phyloP scores from a whole-genome alignment of 78 protist species.

The Creolimax fragrantissima region DNA sequence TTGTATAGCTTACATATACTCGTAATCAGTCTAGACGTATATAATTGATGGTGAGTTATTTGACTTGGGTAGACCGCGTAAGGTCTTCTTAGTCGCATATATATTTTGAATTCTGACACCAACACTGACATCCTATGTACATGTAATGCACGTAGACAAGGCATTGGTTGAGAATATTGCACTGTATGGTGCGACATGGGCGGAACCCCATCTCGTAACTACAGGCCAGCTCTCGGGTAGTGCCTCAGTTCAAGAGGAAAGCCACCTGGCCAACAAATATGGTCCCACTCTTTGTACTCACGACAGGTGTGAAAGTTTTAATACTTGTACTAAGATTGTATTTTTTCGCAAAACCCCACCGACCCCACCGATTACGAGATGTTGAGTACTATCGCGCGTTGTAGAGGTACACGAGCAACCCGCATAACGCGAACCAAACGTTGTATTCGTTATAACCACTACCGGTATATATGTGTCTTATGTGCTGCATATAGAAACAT shows the following conservation, averaged over 20 bases:
- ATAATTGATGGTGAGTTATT: too few relatives aligned
- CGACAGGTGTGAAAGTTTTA: background rate
- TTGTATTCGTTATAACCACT: background rate
- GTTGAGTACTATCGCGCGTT: background rate
- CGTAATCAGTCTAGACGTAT: too few relatives aligned
- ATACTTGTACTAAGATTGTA: too few relatives aligned
- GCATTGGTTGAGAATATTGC: background rate
- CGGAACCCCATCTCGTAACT: background rate
- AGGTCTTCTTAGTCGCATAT: too few relatives aligned
- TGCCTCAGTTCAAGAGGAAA: background rate
- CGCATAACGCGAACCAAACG: background rate
- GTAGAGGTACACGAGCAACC: background rate
- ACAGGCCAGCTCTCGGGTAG: background rate
- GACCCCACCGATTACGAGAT: background rate
- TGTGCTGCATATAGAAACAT: background rate
- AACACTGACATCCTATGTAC: too few relatives aligned
- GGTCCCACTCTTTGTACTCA: conserved; percentile 5
- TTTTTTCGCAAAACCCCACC: too few relatives aligned
- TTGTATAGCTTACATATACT: too few relatives aligned
- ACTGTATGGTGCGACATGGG: background rate
- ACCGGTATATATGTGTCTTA: background rate
- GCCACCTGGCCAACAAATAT: background rate
- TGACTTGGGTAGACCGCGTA: too few relatives aligned
- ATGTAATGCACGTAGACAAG: background rate
- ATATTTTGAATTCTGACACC: too few relatives aligned